Base-by-base conservation (phyloP, 2,329 filamentous ascomycete genomes). In the Pseudodiploospora longispora region DNA sequence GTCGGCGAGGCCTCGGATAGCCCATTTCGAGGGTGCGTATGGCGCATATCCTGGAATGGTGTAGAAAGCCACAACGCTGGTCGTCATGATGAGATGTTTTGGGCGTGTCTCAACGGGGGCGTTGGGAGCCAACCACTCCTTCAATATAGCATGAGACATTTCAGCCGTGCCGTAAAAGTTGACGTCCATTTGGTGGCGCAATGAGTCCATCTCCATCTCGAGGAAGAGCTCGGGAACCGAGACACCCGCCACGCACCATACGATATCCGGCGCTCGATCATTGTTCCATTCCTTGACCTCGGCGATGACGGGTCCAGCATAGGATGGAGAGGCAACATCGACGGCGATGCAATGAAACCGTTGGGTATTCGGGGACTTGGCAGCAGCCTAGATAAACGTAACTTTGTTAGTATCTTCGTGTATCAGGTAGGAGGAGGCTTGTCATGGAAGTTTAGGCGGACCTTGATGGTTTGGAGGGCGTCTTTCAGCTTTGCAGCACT, bases 151-250 rank as follows among this genome's bases (percentile, higher is more conserved):
- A 60, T 94, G 88, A 33, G 88, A 84, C 67, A 95, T 86, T 62
- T 95, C 93, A 35, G 84, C 83, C 30, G 82, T 81, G 40, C 87
- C 86, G 75, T 83, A 95, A 69, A 87, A 97, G 67, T 96, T 91
- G 54, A 91, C 78, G 59, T 95, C 87, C 87, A 95, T 95, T 62
- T 95, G 87, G 51, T 74, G 70, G 36, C 83, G 77, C 52, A 89
- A 69, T 8, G 75, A 76, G 6, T 80, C 68, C 42, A 87, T 69
- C 6, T 84, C 74, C 34, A 80, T 80, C 49, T 95, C 86, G 52
- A 86, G 64, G 68, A 91, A 95, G 49, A 95, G 82, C 32, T 78
- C 75, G 0, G 90, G 90, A 10, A 71, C 74, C 5, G 85, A 78
- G 51, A 78, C 72, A 48, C 91, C 91, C 3, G 91, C 91, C 41